These are phyloP conservation scores for Irpex sp. DNA, from an alignment of 1,284 basidiomycete species.

Conservation along the genomic window DNA sequence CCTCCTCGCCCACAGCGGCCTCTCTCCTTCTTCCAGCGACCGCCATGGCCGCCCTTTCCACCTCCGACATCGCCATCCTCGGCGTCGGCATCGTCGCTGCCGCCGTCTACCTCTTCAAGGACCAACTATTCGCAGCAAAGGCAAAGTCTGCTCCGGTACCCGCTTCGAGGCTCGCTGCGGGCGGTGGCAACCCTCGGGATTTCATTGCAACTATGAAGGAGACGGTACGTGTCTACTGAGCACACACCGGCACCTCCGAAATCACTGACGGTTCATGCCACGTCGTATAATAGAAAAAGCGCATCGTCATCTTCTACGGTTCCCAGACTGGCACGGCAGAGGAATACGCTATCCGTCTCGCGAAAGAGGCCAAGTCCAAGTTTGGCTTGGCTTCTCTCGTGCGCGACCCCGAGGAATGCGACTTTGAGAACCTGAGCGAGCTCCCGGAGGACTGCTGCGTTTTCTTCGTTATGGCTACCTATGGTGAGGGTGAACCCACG, in stretches of 20 bases:
- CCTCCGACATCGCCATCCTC: slow-evolving; percentile 69
- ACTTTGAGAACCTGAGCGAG: slow-evolving; percentile 93
- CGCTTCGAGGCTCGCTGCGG: slow-evolving; percentile 41
- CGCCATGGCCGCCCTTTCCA: slow-evolving; percentile 42
- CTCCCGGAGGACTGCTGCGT: slow-evolving; percentile 84
- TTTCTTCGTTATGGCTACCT: slow-evolving; percentile 96
- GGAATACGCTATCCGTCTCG: slow-evolving; percentile 91
- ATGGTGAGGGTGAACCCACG: slow-evolving; percentile 98
- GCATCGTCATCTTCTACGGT: slow-evolving; percentile 92
- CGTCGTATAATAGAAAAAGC: slow-evolving; percentile 72
- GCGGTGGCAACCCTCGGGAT: slow-evolving; percentile 80
- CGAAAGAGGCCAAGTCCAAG: slow-evolving; percentile 92
- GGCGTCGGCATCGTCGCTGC: slow-evolving; percentile 69
- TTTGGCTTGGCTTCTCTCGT: slow-evolving; percentile 92
- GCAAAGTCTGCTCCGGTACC: slow-evolving; percentile 49
- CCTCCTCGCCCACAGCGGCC: not conserved
- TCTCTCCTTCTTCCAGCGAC: slow-evolving; percentile 31
- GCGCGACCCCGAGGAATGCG: slow-evolving; percentile 96
- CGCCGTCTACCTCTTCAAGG: slow-evolving; percentile 75
- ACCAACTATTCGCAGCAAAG: slow-evolving; percentile 65
- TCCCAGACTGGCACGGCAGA: slow-evolving; percentile 97
- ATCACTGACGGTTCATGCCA: slow-evolving; percentile 3
- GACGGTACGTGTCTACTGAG: slow-evolving; percentile 53
- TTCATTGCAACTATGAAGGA: slow-evolving; percentile 90
- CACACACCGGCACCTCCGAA: not conserved